These are phyloP conservation scores for Taxawa tesnikishii DNA, from an alignment of 2,329 filamentous ascomycete species.

Conservation along the genomic window DNA sequence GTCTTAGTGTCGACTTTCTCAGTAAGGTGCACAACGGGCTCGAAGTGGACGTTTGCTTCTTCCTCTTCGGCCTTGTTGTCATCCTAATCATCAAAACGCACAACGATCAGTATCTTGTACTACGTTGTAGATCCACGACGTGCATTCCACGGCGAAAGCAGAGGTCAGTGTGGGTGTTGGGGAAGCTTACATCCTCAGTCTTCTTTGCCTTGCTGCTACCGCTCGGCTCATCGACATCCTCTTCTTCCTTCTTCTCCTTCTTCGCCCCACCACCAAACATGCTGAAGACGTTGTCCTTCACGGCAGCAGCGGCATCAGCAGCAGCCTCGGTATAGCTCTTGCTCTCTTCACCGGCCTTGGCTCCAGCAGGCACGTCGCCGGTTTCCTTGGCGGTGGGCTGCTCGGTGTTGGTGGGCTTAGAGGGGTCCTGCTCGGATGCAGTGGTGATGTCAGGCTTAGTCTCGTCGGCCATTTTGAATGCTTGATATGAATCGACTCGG, in stretches of 20 bases:
- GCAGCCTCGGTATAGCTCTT: slow-evolving; percentile 24
- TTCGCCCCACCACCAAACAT: slow-evolving; percentile 98
- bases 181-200: slow-evolving; percentile 46
- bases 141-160: slow-evolving; percentile 1
- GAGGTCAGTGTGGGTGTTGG: no score
- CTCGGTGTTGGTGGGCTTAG: slow-evolving; percentile 10
- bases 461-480: slow-evolving; percentile 6
- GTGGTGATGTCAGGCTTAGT: slow-evolving; percentile 4
- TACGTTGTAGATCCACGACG: not conserved
- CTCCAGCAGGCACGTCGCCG: no score
- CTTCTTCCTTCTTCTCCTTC: slow-evolving; percentile 84
- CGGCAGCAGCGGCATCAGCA: slow-evolving; percentile 23
- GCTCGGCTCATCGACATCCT: slow-evolving; percentile 74
- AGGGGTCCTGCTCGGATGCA: no score
- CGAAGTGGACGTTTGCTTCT: slow-evolving; percentile 85
- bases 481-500: no score
- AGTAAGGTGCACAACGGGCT: slow-evolving; percentile 89
- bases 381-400: slow-evolving; percentile 21
- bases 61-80: slow-evolving; percentile 37
- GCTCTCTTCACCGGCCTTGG: slow-evolving; percentile 24
- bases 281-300: slow-evolving; percentile 64
- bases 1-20: slow-evolving; percentile 96
- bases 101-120: not conserved
- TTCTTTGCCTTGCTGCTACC: slow-evolving; percentile 62
- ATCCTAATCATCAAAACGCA: slow-evolving; percentile 9